Percentiles rank a stretch among this genome's conserved stretches.
phyloP scores from a whole-genome alignment of 2,329 filamentous ascomycete genomes.

The Talaromyces sp. region DNA sequence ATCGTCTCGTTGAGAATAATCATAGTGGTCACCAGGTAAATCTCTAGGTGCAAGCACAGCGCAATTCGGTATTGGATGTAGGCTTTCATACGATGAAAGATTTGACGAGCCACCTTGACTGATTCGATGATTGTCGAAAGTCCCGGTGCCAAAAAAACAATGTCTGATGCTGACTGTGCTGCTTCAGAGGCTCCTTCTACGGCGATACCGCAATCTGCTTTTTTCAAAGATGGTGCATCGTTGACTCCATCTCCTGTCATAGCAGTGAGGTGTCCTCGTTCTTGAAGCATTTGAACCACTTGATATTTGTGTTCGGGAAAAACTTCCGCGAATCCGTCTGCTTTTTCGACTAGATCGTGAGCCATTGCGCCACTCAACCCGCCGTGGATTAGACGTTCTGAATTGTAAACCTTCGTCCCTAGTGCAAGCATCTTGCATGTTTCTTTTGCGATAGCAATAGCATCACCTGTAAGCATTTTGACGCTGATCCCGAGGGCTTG shows the following conservation, averaged over 20 bases:
- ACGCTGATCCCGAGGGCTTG: conserved; percentile 72
- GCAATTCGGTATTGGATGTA: conserved; percentile 77
- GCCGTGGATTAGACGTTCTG: conserved; percentile 71
- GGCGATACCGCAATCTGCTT: conserved; percentile 70
- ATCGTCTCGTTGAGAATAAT: conserved; percentile 78
- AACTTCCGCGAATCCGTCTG: conserved; percentile 70
- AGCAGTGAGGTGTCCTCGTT: conserved; percentile 67
- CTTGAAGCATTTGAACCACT: conserved; percentile 71
- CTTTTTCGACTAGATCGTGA: conserved; percentile 71
- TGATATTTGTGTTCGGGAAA: conserved; percentile 75
- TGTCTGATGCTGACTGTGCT: conserved; percentile 69
- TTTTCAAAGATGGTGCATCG: conserved; percentile 70
- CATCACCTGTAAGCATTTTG: conserved; percentile 79
- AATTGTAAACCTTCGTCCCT: conserved; percentile 78
- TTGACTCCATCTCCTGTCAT: conserved; percentile 77
- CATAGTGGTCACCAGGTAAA: conserved; percentile 74
- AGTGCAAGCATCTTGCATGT: conserved; percentile 78
- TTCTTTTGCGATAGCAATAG: conserved; percentile 75
- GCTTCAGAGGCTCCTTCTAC: conserved; percentile 71
- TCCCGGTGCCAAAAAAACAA: conserved; percentile 70
- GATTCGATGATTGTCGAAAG: conserved; percentile 69
- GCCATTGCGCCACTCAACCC: conserved; percentile 69
- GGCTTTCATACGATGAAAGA: conserved; percentile 75
- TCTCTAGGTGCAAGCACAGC: conserved; percentile 69
- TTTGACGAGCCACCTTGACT: conserved; percentile 70